phyloP scores from a whole-genome alignment of 2,329 filamentous ascomycete genomes.

The Ophiostoma australiae region DNA sequence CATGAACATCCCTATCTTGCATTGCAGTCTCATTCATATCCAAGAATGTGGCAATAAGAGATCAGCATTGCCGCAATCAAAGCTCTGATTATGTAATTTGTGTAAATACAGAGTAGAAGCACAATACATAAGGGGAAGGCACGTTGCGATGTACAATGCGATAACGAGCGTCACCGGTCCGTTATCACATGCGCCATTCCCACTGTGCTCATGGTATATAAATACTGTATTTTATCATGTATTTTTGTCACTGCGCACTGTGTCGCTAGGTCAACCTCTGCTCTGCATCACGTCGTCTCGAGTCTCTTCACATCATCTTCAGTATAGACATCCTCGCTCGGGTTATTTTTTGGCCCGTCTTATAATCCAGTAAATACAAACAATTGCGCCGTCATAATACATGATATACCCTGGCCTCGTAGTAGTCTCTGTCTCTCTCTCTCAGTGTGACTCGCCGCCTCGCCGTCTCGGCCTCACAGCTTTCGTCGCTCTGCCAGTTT shows the following conservation, averaged over 20 bases:
- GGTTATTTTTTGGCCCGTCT: neutral
- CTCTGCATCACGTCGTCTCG: no score
- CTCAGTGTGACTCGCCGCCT: no score
- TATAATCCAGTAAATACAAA: neutral
- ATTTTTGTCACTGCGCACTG: neutral
- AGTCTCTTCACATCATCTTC: no score
- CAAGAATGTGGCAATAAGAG: neutral
- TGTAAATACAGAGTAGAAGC: neutral
- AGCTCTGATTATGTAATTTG: no score
- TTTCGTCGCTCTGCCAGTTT: neutral
- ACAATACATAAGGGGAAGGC: neutral
- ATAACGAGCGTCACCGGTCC: neutral
- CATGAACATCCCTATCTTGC: neutral
- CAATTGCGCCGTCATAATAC: slow-evolving; percentile 7
- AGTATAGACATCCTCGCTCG: no score
- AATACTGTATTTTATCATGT: no score
- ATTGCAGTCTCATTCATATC: neutral
- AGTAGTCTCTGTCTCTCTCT: neutral
- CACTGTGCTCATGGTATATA: neutral
- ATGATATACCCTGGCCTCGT: neutral
- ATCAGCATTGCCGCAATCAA: neutral
- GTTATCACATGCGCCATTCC: neutral
- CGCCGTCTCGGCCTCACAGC: no score
- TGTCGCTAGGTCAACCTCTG: neutral
- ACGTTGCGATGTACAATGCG: neutral